Conservation (phyloP, 345 rosid species). For the Ailanthus altissimus region DNA sequence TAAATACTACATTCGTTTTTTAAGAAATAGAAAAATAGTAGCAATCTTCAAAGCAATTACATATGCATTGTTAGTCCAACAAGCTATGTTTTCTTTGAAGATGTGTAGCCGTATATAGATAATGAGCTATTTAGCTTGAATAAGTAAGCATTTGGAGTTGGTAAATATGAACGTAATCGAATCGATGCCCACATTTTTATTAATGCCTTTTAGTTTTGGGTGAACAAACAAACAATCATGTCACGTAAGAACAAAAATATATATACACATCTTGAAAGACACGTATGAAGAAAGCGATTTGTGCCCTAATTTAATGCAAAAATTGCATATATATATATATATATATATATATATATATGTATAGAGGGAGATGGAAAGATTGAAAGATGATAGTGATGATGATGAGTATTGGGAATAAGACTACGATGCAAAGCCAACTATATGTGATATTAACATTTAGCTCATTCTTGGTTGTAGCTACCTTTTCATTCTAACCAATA, state of each 20-base stretch:
- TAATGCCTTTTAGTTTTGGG: neutral
- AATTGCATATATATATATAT: neutral
- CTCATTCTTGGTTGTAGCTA: constrained; percentile 15
- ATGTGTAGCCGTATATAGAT: neutral
- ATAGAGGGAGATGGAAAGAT: neutral
- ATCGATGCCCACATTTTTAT: neutral
- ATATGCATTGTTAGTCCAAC: neutral
- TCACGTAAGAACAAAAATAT: neutral
- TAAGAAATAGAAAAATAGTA: neutral
- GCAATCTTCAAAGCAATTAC: neutral
- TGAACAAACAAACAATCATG: constrained; percentile 6
- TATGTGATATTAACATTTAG: neutral
- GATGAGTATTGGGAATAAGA: neutral
- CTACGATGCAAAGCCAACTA: constrained; percentile 35
- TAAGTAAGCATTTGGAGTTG: constrained; percentile 2
- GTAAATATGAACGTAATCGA: neutral
- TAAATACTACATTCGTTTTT: neutral
- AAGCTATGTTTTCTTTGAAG: neutral
- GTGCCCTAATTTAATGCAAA: neutral
- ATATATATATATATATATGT: too few species aligned
- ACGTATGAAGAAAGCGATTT: constrained; percentile 28
- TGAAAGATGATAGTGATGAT: neutral
- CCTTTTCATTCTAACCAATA: constrained; percentile 23
- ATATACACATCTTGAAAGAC: neutral
- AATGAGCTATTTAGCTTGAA: neutral